Evolutionary conservation across 2,329 filamentous ascomycete genomes (phyloP).

Genomic region (Pseudopyrenochaeta lycopersici): DNA sequence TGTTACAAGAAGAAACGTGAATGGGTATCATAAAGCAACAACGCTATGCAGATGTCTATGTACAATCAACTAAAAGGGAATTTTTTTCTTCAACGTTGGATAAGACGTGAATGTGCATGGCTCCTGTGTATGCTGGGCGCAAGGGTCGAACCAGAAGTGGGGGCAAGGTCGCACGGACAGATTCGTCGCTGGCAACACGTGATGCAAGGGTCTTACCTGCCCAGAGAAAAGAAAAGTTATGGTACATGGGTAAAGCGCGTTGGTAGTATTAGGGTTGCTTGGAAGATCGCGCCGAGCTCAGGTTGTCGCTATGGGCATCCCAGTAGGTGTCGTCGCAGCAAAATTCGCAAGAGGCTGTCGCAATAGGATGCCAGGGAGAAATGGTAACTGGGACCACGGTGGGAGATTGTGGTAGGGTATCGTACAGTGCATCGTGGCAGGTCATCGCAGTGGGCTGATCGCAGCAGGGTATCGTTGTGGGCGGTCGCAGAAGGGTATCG

Average conservation of each 20-base stretch:
- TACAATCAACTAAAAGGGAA: conserved; percentile 10
- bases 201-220: conserved; percentile 32
- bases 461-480: conserved; percentile 12
- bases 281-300: conserved; percentile 10
- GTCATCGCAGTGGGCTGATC: conserved; percentile 18
- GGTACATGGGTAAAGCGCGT: conserved; percentile 22
- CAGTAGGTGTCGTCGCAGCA: conserved; percentile 13
- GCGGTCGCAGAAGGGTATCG: conserved; percentile 17
- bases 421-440: conserved; percentile 13
- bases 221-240: conserved; percentile 6
- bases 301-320: conserved; percentile 34
- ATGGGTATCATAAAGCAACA: conserved; percentile 21
- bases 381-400: neutral
- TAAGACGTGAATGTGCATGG: too few relatives aligned
- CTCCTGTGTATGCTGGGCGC: conserved; percentile 1
- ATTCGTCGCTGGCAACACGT: conserved; percentile 25
- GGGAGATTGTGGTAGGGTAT: neutral
- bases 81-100: neutral
- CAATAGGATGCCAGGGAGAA: conserved; percentile 2
- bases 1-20: conserved; percentile 7
- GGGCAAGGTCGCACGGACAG: conserved; percentile 23
- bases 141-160: conserved; percentile 13
- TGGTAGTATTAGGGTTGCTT: conserved; percentile 13
- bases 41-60: conserved; percentile 8
- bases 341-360: conserved; percentile 10